A percentile compares a stretch with the other conserved stretches of the same genome.
phyloP scores from a whole-genome alignment of 768 basidiomycete genomes.

The Gymnopilus dilepis region DNA sequence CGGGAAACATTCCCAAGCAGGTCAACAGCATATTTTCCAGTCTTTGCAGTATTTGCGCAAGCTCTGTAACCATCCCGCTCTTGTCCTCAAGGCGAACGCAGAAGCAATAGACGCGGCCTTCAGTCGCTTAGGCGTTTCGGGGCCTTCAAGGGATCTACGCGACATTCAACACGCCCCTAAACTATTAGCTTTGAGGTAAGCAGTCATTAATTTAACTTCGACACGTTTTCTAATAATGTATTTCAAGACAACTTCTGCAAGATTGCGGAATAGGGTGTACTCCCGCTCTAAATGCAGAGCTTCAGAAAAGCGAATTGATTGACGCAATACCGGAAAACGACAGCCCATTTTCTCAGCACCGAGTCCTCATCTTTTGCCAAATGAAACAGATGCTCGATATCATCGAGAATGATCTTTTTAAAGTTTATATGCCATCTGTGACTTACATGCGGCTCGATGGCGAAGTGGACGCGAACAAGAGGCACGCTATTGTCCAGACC shows the following conservation, averaged over 20 bases:
- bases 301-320: slow-evolving; percentile 69
- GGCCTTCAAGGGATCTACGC: slow-evolving; percentile 52
- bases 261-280: slow-evolving; percentile 92
- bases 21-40: slow-evolving; percentile 93
- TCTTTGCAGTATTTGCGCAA: slow-evolving; percentile 96
- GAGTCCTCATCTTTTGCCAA: slow-evolving; percentile 99
- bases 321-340: slow-evolving; percentile 61
- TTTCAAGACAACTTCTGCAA: slow-evolving; percentile 80
- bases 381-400: slow-evolving; percentile 99
- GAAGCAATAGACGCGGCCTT: slow-evolving; percentile 64
- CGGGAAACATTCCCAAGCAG: slow-evolving; percentile 44
- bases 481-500: slow-evolving; percentile 96
- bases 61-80: slow-evolving; percentile 95
- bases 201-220: slow-evolving; percentile 13
- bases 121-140: slow-evolving; percentile 48
- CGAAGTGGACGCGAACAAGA: slow-evolving; percentile 87
- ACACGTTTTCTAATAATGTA: background rate
- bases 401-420: slow-evolving; percentile 94
- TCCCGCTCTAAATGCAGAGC: slow-evolving; percentile 49
- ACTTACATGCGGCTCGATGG: slow-evolving; percentile 99
- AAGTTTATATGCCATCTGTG: slow-evolving; percentile 89
- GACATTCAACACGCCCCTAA: slow-evolving; percentile 96
- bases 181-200: slow-evolving; percentile 86
- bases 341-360: slow-evolving; percentile 86
- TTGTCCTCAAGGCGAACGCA: slow-evolving; percentile 81